phyloP scores from a whole-genome alignment of 2,329 filamentous ascomycete species.

The Nemania sp. region DNA sequence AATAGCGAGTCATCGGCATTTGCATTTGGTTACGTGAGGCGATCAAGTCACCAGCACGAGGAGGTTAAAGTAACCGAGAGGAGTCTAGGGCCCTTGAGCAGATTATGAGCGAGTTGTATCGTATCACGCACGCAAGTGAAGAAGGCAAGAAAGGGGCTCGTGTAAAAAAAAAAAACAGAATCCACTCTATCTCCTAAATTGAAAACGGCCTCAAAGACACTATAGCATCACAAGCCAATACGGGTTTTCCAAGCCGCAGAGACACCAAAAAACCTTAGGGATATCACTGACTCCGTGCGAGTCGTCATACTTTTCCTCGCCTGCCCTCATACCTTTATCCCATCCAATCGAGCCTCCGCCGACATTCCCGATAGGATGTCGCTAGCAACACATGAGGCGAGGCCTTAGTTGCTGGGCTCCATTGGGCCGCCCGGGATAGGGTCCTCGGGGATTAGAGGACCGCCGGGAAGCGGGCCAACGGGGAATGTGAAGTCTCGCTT shows the following conservation, averaged over 20 bases:
- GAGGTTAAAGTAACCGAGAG: not conserved
- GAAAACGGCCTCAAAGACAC: constrained; percentile 17
- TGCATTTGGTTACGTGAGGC: not conserved
- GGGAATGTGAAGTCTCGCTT: constrained; percentile 47
- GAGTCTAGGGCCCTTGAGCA: not conserved
- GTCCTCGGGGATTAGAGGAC: constrained; percentile 46
- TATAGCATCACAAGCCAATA: constrained; percentile 17
- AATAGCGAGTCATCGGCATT: constrained; percentile 22
- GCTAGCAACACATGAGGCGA: not conserved
- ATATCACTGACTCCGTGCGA: constrained; percentile 26
- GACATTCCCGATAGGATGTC: not conserved
- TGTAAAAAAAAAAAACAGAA: not conserved
- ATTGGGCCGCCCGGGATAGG: constrained; percentile 36
- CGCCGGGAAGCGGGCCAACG: constrained; percentile 43
- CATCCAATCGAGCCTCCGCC: not conserved
- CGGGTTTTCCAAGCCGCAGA: not conserved
- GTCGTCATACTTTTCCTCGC: constrained; percentile 22
- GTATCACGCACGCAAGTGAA: no score
- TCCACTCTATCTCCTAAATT: constrained; percentile 17
- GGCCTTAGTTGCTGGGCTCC: constrained; percentile 29
- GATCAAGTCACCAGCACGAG: constrained; percentile 3
- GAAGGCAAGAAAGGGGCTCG: constrained; percentile 3
- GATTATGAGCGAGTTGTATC: not conserved
- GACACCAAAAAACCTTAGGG: constrained; percentile 3
- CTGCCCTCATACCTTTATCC: constrained; percentile 13